These are phyloP conservation scores for Teratosphaeria destructans DNA, from an alignment of 2,329 filamentous ascomycete species.

Conservation along the genomic window DNA sequence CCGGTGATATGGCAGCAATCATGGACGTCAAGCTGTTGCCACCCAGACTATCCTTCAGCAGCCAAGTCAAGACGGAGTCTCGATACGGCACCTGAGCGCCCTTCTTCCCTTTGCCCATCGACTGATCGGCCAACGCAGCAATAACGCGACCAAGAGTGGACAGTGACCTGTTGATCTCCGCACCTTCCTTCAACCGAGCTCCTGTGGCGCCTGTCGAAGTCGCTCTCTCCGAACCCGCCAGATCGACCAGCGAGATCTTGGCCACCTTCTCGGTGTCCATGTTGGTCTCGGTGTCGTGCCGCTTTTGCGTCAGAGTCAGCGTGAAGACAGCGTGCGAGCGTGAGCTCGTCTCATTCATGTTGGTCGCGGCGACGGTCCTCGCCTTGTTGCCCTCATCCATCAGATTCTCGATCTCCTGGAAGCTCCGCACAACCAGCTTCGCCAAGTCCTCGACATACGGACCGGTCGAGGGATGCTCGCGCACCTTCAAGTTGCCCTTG, in stretches of 20 bases:
- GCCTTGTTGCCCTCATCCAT: constrained; percentile 99
- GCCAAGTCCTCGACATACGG: constrained; percentile 97
- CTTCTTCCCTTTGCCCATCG: constrained; percentile 73
- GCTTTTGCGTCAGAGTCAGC: constrained; percentile 87
- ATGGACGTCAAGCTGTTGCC: constrained; percentile 99
- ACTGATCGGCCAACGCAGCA: constrained; percentile 84
- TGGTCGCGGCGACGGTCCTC: constrained; percentile 91
- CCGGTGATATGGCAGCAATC: constrained; percentile 97
- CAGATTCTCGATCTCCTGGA: constrained; percentile 88
- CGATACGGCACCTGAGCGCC: constrained; percentile 81
- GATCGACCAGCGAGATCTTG: constrained; percentile 94
- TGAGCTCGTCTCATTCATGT: constrained; percentile 99
- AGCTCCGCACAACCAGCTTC: constrained; percentile 86
- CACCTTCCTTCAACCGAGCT: constrained; percentile 89
- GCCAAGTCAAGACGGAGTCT: constrained; percentile 92
- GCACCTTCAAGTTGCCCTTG: constrained; percentile 91
- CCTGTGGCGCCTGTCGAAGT: constrained; percentile 96
- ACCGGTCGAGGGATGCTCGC: constrained; percentile 93
- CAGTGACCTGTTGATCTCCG: constrained; percentile 93
- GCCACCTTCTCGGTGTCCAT: constrained; percentile 98
- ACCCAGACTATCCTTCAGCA: constrained; percentile 90
- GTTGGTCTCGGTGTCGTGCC: constrained; percentile 79
- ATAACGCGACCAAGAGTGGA: constrained; percentile 97
- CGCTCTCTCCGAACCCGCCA: constrained; percentile 93
- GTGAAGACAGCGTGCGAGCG: constrained; percentile 98